Evolutionary conservation across 2,329 filamentous ascomycete genomes (phyloP).

Genomic region (Zasmidium citrigriseum): DNA sequence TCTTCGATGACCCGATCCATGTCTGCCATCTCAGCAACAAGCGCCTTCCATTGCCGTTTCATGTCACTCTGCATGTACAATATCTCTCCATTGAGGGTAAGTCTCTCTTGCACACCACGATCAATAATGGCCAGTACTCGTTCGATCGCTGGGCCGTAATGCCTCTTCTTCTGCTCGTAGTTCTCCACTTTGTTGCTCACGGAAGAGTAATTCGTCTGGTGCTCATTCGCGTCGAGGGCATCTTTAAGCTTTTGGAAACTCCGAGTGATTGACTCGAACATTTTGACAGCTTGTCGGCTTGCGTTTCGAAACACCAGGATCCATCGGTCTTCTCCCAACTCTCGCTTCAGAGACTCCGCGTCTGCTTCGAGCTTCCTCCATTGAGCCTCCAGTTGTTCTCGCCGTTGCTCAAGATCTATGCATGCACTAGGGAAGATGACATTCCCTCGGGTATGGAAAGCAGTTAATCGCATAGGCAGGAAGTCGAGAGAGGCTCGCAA

Average conservation of each 20-base stretch:
- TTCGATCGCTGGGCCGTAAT: conserved; percentile 92
- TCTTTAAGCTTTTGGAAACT: conserved; percentile 82
- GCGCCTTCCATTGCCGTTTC: conserved; percentile 73
- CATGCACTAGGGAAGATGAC: conserved; percentile 85
- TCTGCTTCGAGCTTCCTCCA: conserved; percentile 89
- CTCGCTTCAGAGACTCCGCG: conserved; percentile 83
- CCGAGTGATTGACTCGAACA: conserved; percentile 92
- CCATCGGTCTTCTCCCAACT: conserved; percentile 94
- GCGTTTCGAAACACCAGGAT: conserved; percentile 93
- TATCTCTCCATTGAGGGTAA: conserved; percentile 96
- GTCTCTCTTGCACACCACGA: conserved; percentile 89
- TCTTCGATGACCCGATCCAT: conserved; percentile 77
- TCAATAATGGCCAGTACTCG: conserved; percentile 90
- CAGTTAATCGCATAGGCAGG: conserved; percentile 87
- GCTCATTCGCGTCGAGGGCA: conserved; percentile 71
- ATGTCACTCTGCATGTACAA: conserved; percentile 83
- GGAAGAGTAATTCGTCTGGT: conserved; percentile 68
- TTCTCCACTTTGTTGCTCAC: conserved; percentile 84
- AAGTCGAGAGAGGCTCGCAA: conserved; percentile 92
- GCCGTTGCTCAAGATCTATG: conserved; percentile 78
- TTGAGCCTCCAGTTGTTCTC: conserved; percentile 73
- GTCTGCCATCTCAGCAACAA: conserved; percentile 75
- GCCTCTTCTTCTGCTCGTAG: conserved; percentile 91
- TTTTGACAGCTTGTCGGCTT: conserved; percentile 87
- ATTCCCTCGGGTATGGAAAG: conserved; percentile 78